These are phyloP conservation scores for Clavariopsis aquatica DNA, from an alignment of 495 filamentous ascomycete species.

Conservation along the genomic window DNA sequence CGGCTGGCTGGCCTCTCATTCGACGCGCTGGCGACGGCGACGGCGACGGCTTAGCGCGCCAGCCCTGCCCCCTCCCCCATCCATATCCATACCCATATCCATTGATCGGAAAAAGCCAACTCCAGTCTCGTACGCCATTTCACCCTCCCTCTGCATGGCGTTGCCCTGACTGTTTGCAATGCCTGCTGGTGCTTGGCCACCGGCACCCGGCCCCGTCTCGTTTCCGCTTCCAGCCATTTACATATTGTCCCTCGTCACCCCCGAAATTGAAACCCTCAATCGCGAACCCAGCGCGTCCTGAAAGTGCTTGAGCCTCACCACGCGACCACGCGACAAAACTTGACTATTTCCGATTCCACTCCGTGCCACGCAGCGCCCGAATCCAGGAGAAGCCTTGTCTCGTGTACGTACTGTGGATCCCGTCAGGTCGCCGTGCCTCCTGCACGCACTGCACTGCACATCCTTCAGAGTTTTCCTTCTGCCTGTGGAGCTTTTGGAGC, in stretches of 20 bases:
- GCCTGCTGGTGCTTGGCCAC: conserved; percentile 24
- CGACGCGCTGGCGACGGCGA: conserved; percentile 16
- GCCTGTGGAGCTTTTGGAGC: not conserved
- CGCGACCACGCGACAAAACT: conserved; percentile 24
- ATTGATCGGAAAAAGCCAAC: conserved; percentile 8
- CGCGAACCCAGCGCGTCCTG: conserved; percentile 22
- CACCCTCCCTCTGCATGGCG: conserved; percentile 20
- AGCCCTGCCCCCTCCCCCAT: no score
- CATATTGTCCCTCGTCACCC: not conserved
- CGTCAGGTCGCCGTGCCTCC: not conserved
- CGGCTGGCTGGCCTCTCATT: conserved; percentile 28
- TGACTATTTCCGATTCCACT: conserved; percentile 15
- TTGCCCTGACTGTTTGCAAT: conserved; percentile 18
- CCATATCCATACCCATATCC: no score
- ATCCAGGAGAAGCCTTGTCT: conserved; percentile 18
- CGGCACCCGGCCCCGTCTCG: conserved; percentile 23
- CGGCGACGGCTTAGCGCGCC: no score
- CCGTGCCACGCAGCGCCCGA: conserved; percentile 7
- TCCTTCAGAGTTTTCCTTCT: conserved; percentile 9
- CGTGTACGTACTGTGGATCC: conserved; percentile 21
- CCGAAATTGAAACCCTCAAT: conserved; percentile 20
- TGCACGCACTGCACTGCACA: not conserved
- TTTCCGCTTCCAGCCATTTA: conserved; percentile 7
- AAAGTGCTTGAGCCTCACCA: conserved; percentile 28
- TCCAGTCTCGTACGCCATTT: conserved; percentile 14